Base-by-base conservation (phyloP, 345 rosid genomes). In the Cochlearia excelsa region DNA sequence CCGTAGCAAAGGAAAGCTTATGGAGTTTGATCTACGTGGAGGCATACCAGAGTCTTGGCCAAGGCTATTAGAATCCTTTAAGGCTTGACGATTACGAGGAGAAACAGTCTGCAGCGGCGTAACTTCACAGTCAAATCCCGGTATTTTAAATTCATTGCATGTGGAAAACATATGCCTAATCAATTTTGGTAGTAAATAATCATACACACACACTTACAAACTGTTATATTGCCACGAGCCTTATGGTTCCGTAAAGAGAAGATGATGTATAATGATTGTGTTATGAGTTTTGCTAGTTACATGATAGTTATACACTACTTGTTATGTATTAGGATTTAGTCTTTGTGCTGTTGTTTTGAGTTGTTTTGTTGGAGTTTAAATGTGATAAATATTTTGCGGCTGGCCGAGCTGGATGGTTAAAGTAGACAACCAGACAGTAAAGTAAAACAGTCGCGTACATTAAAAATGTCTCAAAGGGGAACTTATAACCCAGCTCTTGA, bases 31-130 rank as follows among this genome's bases (percentile, higher is more conserved):
- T 45, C 74, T 93, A 66, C 99, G 97, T 38, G 99, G 96, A 46
- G 96, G 96, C 62, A 88, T 92, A 68, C 95, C 87, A 0, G 95
- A 86, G 71, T 86, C 98, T 0, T 92, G 98, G 98, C 98, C 96
- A 39, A 92, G 84, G 87, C 74, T 92, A 72, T 82, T 88, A 65
- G 83, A 86, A 77, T 95, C 85, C 54, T 78, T 16, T 92, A 49
- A 84, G 83, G 77, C 88, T 88, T 48, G 95, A 87, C 31, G 93
- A 86, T 23, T 78, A 72, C 37, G 88, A 88, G 63, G 85, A 82
- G 69, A 86, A 81, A 65, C 84, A 65, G 61, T 81, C 84, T 60
- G 91, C 82, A 7, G 88, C 75, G 40, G 95, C 97, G 2, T 86
- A 77, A 79, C 60, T 37, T 41, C 26, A 9, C 59, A 58, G 8